phyloP scores from a whole-genome alignment of 2,329 filamentous ascomycete genomes.

The Graphilbum ipis-grandicollis region DNA sequence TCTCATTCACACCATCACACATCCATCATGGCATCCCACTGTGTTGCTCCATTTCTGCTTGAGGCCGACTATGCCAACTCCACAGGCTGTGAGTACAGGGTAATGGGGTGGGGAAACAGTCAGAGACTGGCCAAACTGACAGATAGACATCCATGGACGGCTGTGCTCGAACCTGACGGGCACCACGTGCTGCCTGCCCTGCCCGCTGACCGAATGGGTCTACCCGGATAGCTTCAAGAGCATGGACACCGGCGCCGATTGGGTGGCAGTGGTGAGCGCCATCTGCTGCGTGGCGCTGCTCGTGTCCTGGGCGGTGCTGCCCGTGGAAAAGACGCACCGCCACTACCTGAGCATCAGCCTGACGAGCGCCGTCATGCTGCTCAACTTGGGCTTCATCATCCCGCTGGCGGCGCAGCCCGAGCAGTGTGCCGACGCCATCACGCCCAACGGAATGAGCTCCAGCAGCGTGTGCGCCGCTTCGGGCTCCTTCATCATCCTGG shows the following conservation, averaged over 20 bases:
- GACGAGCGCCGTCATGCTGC: conserved; percentile 54
- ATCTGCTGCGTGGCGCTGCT: conserved; percentile 60
- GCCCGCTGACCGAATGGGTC: conserved; percentile 67
- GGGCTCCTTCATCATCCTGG: conserved; percentile 69
- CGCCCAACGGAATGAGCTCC: conserved; percentile 79
- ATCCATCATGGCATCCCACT: not conserved
- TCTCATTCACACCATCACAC: no score
- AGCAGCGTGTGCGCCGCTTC: conserved; percentile 73
- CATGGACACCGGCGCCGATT: conserved; percentile 54
- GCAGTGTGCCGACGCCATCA: conserved; percentile 79
- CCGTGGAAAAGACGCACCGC: conserved; percentile 74
- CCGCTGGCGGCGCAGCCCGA: conserved; percentile 63
- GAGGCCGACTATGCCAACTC: conserved; percentile 6
- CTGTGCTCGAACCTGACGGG: conserved; percentile 30
- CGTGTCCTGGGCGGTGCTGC: conserved; percentile 61
- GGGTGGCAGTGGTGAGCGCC: conserved; percentile 62
- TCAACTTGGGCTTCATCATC: conserved; percentile 83
- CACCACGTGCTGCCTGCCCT: conserved; percentile 71
- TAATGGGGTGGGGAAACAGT: not conserved
- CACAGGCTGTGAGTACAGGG: conserved; percentile 5
- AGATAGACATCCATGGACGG: conserved; percentile 37
- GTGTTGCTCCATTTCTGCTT: conserved; percentile 5
- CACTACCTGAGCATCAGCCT: conserved; percentile 90
- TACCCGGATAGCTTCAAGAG: conserved; percentile 42
- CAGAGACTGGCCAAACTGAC: not conserved